phyloP scores from a whole-genome alignment of 768 basidiomycete genomes.

The Pleurotus pulmonarius region DNA sequence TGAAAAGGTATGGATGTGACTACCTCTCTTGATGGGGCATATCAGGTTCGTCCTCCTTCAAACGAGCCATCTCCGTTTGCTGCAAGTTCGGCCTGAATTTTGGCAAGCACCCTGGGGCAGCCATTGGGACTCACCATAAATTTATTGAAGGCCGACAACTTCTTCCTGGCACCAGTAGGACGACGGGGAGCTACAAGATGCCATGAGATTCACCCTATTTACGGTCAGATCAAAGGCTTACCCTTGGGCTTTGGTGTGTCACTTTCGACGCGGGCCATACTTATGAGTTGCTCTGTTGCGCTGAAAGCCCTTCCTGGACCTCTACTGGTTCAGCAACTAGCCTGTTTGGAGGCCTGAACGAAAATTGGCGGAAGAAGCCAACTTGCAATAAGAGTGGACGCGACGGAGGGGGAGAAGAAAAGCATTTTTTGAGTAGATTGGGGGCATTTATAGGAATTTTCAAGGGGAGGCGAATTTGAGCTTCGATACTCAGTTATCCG shows the following conservation, averaged over 20 bases:
- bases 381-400: not conserved
- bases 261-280: slow-evolving; percentile 29
- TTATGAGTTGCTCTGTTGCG: slow-evolving; percentile 23
- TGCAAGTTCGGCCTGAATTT: slow-evolving; percentile 17
- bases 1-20: slow-evolving; percentile 12
- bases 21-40: slow-evolving; percentile 74
- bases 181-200: slow-evolving; percentile 45
- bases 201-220: slow-evolving; percentile 13
- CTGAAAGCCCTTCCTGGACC: slow-evolving; percentile 7
- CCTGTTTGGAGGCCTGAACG: no score
- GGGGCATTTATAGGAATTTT: slow-evolving; percentile 5
- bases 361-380: no score
- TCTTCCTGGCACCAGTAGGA: slow-evolving; percentile 49
- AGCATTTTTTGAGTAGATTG: not conserved
- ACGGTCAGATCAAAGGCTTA: slow-evolving; percentile 27
- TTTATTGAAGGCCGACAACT: slow-evolving; percentile 73
- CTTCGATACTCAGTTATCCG: not conserved
- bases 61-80: slow-evolving; percentile 75
- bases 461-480: not conserved
- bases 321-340: no score
- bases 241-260: slow-evolving; percentile 53
- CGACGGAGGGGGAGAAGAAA: not conserved
- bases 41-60: slow-evolving; percentile 73
- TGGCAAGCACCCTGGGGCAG: not conserved
- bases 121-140: slow-evolving; percentile 44